Base-by-base conservation (phyloP, 176 grass and related monocot species). In the Luzula sylvatica region DNA sequence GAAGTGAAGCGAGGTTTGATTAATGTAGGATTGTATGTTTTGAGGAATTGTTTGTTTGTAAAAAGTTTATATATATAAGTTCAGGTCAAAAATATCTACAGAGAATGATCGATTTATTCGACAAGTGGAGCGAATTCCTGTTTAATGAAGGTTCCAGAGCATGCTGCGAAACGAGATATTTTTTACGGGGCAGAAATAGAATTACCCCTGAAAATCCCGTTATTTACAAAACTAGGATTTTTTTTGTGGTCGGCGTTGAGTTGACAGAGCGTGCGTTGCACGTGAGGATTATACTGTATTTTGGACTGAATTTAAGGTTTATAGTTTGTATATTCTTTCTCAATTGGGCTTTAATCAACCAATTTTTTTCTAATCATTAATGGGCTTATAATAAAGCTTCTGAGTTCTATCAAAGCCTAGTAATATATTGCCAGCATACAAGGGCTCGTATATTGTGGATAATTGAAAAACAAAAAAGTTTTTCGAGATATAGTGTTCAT, bases 141-240 rank as follows among this genome's bases (percentile, higher is more conserved):
- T 20, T 15, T 0, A 50, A 23, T 58, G 93, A 98, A 92, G 86
- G 75, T 92, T 98, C 86, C 18, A 98, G 93, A 90, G 73, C 29
- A 61, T 67, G 49, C 29, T 3, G 26, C 65, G 47, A 22, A 26
- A 68, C 54, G 4, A 92, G 86, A 92, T 92, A 92, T 92, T 92
- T 80, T 88, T 59, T 9, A 42, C 11, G 2, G 13, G 2, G 0
- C 3, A 5, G 1, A 2, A 42, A 0, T 2, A 1, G 26, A 76
- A n/a, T 32, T 32, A 68, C 66, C 85, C 75, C 43, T 48, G 26
- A 3, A 1, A 0, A 9, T 2, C 1, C 3, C 0, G 0, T 0
- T 74, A 83, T 79, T 87, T 80, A 80, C 85, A 42, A 46, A 8
- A 49, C 20, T 79, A 67, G 63, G 21, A 75, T 43, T 44, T 21